These are phyloP conservation scores for Filobasidium floriforme DNA, from an alignment of 768 basidiomycete species.

Conservation along the genomic window DNA sequence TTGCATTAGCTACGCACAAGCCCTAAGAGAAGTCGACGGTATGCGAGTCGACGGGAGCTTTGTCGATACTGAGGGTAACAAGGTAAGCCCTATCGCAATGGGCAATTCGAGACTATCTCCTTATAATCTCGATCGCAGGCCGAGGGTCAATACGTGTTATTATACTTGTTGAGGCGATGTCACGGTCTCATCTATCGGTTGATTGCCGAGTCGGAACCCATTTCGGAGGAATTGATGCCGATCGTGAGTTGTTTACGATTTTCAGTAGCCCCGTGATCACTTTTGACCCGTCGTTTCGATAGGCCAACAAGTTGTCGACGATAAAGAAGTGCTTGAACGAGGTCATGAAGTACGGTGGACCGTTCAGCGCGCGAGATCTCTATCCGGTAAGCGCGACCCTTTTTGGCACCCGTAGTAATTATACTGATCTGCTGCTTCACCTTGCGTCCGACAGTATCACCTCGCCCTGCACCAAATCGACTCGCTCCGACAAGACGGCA, in stretches of 20 bases:
- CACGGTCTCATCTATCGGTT: conserved; percentile 91
- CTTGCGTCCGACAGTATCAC: conserved; percentile 62
- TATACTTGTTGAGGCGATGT: conserved; percentile 88
- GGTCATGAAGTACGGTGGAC: conserved; percentile 88
- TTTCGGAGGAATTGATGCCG: conserved; percentile 96
- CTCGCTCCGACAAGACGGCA: conserved; percentile 82
- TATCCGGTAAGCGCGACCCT: conserved; percentile 73
- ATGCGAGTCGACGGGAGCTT: conserved; percentile 98
- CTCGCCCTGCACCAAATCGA: conserved; percentile 92
- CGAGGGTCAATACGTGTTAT: conserved; percentile 86
- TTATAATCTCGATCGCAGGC: conserved; percentile 46
- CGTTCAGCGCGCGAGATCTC: conserved; percentile 81
- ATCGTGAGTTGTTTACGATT: conserved; percentile 54
- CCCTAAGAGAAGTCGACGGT: conserved; percentile 90
- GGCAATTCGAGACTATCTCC: neutral
- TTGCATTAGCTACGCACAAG: conserved; percentile 82
- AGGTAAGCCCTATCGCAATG: conserved; percentile 33
- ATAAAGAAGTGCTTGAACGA: conserved; percentile 96
- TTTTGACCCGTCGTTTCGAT: neutral
- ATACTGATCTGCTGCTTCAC: neutral
- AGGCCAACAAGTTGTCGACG: conserved; percentile 95
- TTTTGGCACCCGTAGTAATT: neutral
- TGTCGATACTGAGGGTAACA: conserved; percentile 83
- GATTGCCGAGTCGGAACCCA: conserved; percentile 89
- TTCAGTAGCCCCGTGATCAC: neutral